These are phyloP conservation scores for Saxophila tyrrhenica DNA, from an alignment of 495 filamentous ascomycete species.

Conservation along the genomic window DNA sequence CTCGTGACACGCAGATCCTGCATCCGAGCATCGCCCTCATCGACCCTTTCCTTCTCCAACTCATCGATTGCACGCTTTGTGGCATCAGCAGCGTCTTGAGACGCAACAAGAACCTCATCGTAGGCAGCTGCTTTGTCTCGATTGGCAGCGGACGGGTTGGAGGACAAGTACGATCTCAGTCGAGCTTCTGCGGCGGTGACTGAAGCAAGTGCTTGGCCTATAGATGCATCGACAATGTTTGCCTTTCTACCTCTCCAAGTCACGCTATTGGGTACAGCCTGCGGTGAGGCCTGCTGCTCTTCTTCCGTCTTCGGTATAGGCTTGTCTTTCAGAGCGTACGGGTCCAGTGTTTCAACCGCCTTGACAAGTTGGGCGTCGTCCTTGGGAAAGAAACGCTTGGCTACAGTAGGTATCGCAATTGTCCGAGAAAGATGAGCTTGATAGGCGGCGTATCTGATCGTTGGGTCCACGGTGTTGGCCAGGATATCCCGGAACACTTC, in stretches of 20 bases:
- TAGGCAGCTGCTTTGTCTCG: conserved; percentile 67
- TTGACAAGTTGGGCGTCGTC: conserved; percentile 50
- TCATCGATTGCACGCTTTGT: conserved; percentile 90
- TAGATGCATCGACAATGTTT: conserved; percentile 83
- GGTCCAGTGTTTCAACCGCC: conserved; percentile 60
- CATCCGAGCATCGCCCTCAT: conserved; percentile 77
- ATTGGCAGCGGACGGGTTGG: conserved; percentile 36
- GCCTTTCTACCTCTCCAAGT: conserved; percentile 85
- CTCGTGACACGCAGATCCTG: conserved; percentile 87
- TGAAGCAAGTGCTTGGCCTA: conserved; percentile 55
- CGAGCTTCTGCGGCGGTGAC: conserved; percentile 43
- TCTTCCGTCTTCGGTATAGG: conserved; percentile 37
- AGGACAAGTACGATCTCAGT: conserved; percentile 51
- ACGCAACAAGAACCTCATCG: conserved; percentile 78
- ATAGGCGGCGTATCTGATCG: conserved; percentile 88
- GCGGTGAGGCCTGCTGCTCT: conserved; percentile 40
- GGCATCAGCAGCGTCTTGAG: conserved; percentile 88
- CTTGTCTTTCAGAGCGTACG: conserved; percentile 54
- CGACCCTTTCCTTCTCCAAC: conserved; percentile 65
- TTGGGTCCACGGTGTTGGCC: conserved; percentile 78
- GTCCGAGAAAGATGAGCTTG: conserved; percentile 76
- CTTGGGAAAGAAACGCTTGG: conserved; percentile 59
- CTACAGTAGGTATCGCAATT: conserved; percentile 63
- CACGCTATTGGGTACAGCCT: conserved; percentile 61
- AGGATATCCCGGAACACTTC: conserved; percentile 80